Percentiles rank a stretch among this genome's conserved stretches.
Evolutionary conservation across 1,284 basidiomycete genomes (phyloP).

Genomic region (Ustilago lituana): DNA sequence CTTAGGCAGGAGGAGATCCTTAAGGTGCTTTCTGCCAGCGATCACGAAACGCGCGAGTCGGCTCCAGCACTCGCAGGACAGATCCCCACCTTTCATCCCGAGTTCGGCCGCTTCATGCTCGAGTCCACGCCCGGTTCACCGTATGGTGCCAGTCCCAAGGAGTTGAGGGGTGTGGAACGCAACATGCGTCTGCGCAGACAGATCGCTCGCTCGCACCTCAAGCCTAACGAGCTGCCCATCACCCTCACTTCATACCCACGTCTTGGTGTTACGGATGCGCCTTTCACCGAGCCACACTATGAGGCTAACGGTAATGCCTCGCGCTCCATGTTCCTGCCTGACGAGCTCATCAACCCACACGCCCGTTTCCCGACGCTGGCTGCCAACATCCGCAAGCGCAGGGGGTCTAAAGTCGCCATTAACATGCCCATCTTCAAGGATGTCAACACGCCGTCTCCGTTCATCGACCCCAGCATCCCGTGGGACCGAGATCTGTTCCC

Average conservation of each 20-base stretch:
- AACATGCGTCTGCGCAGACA: constrained; percentile 90
- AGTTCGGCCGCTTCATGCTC: constrained; percentile 98
- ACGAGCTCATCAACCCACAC: constrained; percentile 96
- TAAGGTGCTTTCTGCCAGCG: constrained; percentile 73
- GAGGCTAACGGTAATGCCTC: constrained; percentile 81
- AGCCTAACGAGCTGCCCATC: constrained; percentile 85
- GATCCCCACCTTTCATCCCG: constrained; percentile 94
- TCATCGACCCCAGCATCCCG: constrained; percentile 88
- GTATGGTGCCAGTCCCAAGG: constrained; percentile 84
- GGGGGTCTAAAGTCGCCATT: constrained; percentile 93
- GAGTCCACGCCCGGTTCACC: constrained; percentile 96
- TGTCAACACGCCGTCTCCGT: constrained; percentile 83
- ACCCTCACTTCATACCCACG: constrained; percentile 96
- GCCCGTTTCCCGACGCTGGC: constrained; percentile 97
- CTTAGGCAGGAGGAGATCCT: constrained; percentile 94
- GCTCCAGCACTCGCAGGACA: constrained; percentile 72
- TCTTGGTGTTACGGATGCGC: constrained; percentile 79
- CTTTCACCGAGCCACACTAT: constrained; percentile 89
- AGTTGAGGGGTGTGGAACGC: constrained; percentile 86
- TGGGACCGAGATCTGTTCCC: constrained; percentile 81
- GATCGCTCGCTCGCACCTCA: constrained; percentile 84
- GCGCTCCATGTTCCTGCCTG: constrained; percentile 91
- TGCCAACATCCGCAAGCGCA: constrained; percentile 88
- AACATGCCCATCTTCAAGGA: constrained; percentile 95
- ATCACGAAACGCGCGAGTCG: constrained; percentile 73